A percentile compares a stretch with the other conserved stretches of the same genome.
These are phyloP conservation scores for Geosmithia putterillii DNA, from an alignment of 2,329 filamentous ascomycete species.

Conservation along the genomic window DNA sequence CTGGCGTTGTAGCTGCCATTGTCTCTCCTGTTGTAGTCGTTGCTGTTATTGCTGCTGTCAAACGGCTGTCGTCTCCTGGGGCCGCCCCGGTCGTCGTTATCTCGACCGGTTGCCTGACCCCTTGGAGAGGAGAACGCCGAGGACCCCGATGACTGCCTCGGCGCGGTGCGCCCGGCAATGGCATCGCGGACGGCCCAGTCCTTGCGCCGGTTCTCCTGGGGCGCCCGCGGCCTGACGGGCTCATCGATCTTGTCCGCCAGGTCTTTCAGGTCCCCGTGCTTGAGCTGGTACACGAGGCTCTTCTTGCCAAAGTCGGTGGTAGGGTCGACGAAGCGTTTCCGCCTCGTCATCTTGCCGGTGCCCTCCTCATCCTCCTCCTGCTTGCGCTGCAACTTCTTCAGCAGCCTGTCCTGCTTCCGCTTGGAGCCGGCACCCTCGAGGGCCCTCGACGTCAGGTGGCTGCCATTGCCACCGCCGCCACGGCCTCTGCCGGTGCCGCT, in stretches of 20 bases:
- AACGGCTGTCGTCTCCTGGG: no score
- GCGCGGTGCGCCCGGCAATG: neutral
- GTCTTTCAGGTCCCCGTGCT: slow-evolving; percentile 28
- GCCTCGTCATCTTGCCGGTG: slow-evolving; percentile 29
- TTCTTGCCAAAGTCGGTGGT: slow-evolving; percentile 36
- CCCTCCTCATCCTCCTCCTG: slow-evolving; percentile 14
- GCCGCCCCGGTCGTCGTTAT: neutral
- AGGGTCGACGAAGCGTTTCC: slow-evolving; percentile 39
- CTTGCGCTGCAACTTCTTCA: slow-evolving; percentile 22
- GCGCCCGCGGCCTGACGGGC: slow-evolving; percentile 3
- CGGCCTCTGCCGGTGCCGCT: no score
- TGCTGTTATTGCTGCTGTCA: no score
- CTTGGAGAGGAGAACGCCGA: no score
- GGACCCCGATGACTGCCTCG: no score
- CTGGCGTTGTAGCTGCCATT: neutral
- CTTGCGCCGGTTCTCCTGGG: neutral
- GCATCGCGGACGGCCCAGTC: neutral
- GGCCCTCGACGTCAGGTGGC: slow-evolving; percentile 11
- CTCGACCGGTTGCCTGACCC: no score
- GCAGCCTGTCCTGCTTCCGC: slow-evolving; percentile 32
- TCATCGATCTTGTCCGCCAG: slow-evolving; percentile 8
- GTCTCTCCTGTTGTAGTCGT: no score
- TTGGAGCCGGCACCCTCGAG: slow-evolving; percentile 12
- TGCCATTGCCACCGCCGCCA: neutral
- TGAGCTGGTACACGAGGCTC: slow-evolving; percentile 42